Evolutionary conservation across 2,329 filamentous ascomycete genomes (phyloP), one percentile per base, ranked within the genome.

Genomic region (Aspergillus brunneoviolaceus): DNA sequence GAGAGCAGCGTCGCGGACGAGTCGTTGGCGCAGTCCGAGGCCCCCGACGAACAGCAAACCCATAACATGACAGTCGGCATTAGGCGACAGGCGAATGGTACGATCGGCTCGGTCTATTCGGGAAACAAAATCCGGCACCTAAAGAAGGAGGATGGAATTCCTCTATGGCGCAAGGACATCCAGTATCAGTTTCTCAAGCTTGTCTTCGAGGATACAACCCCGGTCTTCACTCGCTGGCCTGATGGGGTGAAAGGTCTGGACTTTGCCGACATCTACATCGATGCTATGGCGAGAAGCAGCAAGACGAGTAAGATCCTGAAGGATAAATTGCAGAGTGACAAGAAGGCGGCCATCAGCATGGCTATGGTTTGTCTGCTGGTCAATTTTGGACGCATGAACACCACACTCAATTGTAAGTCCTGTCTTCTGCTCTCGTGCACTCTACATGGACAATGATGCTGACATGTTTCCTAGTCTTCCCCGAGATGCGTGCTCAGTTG

Each of bases 271-370:
- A 86, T 99, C 62, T 99, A 99, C 78, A 94, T 99, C 70, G 95
- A 98, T 77, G 94, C 95, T 62, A 98, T 99, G 94, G 92, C 95
- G 3, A 87, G 92, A 76, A 99, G 95, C 80, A 97, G 92, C 83
- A 99, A 99, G 82, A 98, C 94, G 29, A 98, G 95, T 83, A 98
- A 98, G 79, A 95, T 99, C 53, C 83, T 99, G 65, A 92, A 96
- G 76, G 95, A 99, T 77, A 98, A 99, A 81, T 84, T 99, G 65
- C 84, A 96, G 70, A 95, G 89, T 67, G 95, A 99, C 74, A 88
- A 91, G 70, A 89, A 92, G 65, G 93, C 93, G 23, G 95, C 94
- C 39, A 92, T 96, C 75, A 94, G 92, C 72, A 99, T 99, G 95
- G 95, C 95, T 56, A 99, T 99, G 95, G 94, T 99, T 60, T 99